Conservation (phyloP, 176 grass and related monocot genomes). For the Bromus sterilis region DNA sequence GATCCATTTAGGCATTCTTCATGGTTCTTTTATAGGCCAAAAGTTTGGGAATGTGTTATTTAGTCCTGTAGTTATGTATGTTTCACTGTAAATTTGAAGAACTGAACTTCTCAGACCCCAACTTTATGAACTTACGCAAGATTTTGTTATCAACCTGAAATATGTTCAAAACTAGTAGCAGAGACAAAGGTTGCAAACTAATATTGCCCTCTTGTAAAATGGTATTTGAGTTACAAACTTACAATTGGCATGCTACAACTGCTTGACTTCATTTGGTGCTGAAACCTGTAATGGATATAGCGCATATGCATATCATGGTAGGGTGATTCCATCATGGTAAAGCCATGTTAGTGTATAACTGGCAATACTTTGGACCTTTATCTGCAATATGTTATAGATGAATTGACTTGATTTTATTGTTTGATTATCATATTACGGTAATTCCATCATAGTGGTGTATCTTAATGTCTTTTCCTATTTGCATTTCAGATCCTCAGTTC, state of each 20-base stretch:
- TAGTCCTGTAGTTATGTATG: not conserved
- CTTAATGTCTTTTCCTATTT: conserved; percentile 12
- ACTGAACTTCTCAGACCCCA: not conserved
- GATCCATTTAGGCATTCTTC: not conserved
- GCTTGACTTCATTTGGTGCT: not conserved
- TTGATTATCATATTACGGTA: not conserved
- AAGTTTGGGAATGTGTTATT: not conserved
- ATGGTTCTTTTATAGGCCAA: conserved; percentile 10
- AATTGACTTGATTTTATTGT: not conserved
- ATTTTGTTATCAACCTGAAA: not conserved
- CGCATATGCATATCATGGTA: not conserved
- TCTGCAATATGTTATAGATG: conserved; percentile 18
- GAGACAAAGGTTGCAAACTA: not conserved
- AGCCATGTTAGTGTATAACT: not conserved
- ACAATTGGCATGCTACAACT: not conserved
- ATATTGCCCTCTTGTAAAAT: not conserved
- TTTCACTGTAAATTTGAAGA: not conserved
- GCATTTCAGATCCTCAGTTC: conserved; percentile 67
- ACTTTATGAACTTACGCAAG: not conserved
- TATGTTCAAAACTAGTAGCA: not conserved
- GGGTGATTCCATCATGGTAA: not conserved
- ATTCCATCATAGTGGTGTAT: not conserved
- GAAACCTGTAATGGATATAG: not conserved
- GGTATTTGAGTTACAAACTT: not conserved
- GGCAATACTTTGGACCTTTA: conserved; percentile 2